Evolutionary conservation across 2,329 filamentous ascomycete genomes (phyloP).

Genomic region (Paecilomyces dactylethromorphus): DNA sequence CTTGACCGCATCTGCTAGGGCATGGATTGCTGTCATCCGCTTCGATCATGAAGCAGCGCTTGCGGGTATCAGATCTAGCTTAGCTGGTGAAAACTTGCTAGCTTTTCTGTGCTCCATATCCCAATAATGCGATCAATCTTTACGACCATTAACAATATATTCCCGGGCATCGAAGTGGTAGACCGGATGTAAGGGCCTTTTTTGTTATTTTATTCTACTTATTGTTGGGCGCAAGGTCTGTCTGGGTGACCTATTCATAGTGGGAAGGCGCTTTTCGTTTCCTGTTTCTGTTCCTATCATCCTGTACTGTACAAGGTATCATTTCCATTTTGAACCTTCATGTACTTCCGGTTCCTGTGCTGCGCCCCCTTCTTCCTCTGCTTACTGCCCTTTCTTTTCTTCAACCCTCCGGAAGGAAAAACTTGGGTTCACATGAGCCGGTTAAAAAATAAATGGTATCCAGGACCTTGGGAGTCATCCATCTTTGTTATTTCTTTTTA

Average conservation of each 20-base stretch:
- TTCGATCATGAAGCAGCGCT: background rate
- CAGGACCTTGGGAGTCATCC: too few relatives aligned
- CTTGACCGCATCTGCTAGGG: background rate
- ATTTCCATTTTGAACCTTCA: conserved; percentile 4
- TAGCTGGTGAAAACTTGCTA: background rate
- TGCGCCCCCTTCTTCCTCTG: background rate
- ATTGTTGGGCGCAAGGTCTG: background rate
- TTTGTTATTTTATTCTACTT: background rate
- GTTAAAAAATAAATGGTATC: background rate
- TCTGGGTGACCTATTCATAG: background rate
- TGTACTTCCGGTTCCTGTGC: background rate
- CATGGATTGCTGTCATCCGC: background rate
- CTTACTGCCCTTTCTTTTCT: background rate
- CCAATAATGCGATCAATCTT: background rate
- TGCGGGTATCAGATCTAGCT: background rate
- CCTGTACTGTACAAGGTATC: background rate
- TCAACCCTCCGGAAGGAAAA: background rate
- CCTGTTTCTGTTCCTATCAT: background rate
- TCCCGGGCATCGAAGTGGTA: background rate
- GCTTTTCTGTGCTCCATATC: background rate
- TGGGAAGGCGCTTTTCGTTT: background rate
- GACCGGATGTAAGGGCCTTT: background rate
- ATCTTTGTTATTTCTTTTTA: too few relatives aligned
- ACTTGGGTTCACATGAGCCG: background rate
- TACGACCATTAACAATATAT: background rate